Evolutionary conservation across 2,329 filamentous ascomycete genomes (phyloP).

Genomic region (Talaromyces sp.): DNA sequence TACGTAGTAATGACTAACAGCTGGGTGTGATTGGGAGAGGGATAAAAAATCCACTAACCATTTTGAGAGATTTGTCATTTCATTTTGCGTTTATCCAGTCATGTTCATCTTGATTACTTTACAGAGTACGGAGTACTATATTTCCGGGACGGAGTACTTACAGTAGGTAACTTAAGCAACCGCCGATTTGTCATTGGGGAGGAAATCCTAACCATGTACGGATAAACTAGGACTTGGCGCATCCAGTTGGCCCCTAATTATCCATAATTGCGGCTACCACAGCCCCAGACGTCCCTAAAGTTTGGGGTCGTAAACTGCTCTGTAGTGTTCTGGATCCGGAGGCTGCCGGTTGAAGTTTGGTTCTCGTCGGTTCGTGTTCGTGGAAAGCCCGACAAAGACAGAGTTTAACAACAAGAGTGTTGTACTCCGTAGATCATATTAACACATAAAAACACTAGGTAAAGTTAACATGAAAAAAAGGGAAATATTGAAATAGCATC

Average conservation of each 20-base stretch:
- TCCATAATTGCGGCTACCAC: not conserved
- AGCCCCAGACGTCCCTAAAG: not conserved
- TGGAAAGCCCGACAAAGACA: not conserved
- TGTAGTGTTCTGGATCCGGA: not conserved
- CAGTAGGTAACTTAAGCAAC: too few species aligned
- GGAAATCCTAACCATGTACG: not conserved
- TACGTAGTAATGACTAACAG: not conserved
- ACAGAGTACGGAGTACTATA: too few species aligned
- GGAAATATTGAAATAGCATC: not conserved
- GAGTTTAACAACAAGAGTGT: not conserved
- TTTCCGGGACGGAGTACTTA: too few species aligned
- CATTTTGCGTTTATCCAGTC: not conserved
- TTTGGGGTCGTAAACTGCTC: not conserved
- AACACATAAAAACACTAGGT: not conserved
- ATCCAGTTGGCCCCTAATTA: not conserved
- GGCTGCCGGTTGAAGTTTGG: not conserved
- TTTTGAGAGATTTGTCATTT: not conserved
- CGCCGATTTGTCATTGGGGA: conserved; percentile 9
- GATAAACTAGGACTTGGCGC: not conserved
- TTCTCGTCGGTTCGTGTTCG: not conserved
- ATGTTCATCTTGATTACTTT: not conserved
- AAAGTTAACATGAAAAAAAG: not conserved
- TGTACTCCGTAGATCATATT: not conserved
- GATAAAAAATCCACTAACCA: not conserved
- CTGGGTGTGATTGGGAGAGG: not conserved